Evolutionary conservation across 202 grass and related monocot genomes (phyloP).

Genomic region (Eragrostis tef): DNA sequence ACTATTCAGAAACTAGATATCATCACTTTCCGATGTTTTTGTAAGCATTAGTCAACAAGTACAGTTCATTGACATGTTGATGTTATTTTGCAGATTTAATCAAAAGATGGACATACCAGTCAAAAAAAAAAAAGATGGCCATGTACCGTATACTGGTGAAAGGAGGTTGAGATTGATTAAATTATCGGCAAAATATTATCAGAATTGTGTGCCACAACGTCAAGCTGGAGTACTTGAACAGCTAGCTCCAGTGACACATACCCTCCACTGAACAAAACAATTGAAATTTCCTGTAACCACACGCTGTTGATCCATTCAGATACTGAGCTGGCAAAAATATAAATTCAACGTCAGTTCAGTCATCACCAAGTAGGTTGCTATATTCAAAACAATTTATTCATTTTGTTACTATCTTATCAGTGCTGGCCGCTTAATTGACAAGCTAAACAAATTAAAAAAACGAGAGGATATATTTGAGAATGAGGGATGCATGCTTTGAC

Average conservation of each 20-base stretch:
- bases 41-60: background rate
- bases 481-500: background rate
- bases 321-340: slow-evolving; percentile 38
- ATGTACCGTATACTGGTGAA: slow-evolving; percentile 2
- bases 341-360: slow-evolving; percentile 18
- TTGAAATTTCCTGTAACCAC: slow-evolving; percentile 12
- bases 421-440: slow-evolving; percentile 20
- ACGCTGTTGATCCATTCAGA: slow-evolving; percentile 41
- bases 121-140: too few species aligned
- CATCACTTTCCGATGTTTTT: background rate
- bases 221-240: slow-evolving; percentile 41
- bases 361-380: slow-evolving; percentile 2
- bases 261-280: slow-evolving; percentile 21
- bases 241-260: background rate
- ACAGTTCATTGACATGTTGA: background rate
- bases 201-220: slow-evolving; percentile 6
- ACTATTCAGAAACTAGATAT: too few species aligned
- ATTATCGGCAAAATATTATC: background rate
- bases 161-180: slow-evolving; percentile 31
- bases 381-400: background rate
- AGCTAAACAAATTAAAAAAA: background rate
- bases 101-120: background rate
- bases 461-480: background rate
- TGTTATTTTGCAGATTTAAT: background rate
- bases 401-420: background rate